Percentiles rank a stretch among this genome's conserved stretches.
Conservation (phyloP, 129 eudicot species). For the Flaveria ramosissima region DNA sequence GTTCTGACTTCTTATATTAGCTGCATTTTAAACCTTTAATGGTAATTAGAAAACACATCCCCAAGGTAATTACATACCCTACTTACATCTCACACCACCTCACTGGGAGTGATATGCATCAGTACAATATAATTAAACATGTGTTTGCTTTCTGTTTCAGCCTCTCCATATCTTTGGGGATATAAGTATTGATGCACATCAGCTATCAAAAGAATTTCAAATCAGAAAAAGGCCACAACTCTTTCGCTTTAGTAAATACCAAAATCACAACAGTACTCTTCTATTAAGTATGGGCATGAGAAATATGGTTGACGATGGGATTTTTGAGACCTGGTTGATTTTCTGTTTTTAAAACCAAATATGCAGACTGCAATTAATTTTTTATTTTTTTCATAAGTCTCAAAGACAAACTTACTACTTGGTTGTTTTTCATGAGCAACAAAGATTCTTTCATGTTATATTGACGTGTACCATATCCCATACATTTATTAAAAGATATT, state of each 20-base stretch:
- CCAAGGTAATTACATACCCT: background rate
- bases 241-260: background rate
- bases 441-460: slow-evolving; percentile 9
- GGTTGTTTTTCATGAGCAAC: slow-evolving; percentile 2
- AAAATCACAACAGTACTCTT: background rate
- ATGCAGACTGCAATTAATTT: background rate
- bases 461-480: background rate
- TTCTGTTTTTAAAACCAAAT: background rate
- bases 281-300: background rate
- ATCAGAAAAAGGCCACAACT: background rate
- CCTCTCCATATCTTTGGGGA: background rate
- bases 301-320: background rate
- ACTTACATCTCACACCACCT: background rate
- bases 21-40: background rate
- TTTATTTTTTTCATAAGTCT: background rate
- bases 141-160: background rate
- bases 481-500: background rate
- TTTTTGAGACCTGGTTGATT: background rate
- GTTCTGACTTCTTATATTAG: slow-evolving; percentile 4
- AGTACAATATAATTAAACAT: background rate
- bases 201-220: background rate
- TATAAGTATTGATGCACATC: too few relatives aligned
- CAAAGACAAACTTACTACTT: background rate
- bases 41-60: background rate
- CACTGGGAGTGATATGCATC: background rate